Conservation (phyloP, 768 basidiomycete genomes). For the Mycena haematopus region DNA sequence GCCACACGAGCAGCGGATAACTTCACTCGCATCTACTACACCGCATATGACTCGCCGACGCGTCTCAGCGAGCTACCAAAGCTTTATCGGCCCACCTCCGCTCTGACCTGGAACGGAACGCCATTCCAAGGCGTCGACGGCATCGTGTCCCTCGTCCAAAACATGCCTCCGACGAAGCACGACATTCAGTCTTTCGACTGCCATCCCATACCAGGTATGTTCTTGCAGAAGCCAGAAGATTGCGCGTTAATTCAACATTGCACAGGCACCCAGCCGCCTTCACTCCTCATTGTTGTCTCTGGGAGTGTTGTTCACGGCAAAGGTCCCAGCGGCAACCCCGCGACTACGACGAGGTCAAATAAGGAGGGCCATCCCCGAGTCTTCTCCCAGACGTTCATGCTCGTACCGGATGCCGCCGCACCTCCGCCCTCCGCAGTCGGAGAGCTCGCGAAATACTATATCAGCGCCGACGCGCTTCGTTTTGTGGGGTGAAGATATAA, state of each 20-base stretch:
- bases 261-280: slow-evolving; percentile 78
- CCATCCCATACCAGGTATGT: slow-evolving; percentile 83
- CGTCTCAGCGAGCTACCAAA: slow-evolving; percentile 78
- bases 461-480: slow-evolving; percentile 79
- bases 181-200: slow-evolving; percentile 90
- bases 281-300: slow-evolving; percentile 79
- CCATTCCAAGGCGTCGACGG: slow-evolving; percentile 78
- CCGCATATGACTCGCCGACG: slow-evolving; percentile 81
- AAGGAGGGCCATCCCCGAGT: slow-evolving; percentile 83
- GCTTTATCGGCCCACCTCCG: slow-evolving; percentile 80
- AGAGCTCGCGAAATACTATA: slow-evolving; percentile 82
- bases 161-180: slow-evolving; percentile 82
- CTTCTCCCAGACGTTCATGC: slow-evolving; percentile 88
- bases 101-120: slow-evolving; percentile 86
- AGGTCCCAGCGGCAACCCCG: slow-evolving; percentile 63
- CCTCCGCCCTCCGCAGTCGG: slow-evolving; percentile 64
- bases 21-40: slow-evolving; percentile 84
- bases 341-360: slow-evolving; percentile 53
- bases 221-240: neutral
- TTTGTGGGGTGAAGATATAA: slow-evolving; percentile 67
- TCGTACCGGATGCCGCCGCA: slow-evolving; percentile 75
- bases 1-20: slow-evolving; percentile 84
- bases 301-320: slow-evolving; percentile 79
- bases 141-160: slow-evolving; percentile 66
- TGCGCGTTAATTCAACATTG: neutral